Conservation (phyloP, 2,329 filamentous ascomycete genomes). For the Arachnomyces sp. region DNA sequence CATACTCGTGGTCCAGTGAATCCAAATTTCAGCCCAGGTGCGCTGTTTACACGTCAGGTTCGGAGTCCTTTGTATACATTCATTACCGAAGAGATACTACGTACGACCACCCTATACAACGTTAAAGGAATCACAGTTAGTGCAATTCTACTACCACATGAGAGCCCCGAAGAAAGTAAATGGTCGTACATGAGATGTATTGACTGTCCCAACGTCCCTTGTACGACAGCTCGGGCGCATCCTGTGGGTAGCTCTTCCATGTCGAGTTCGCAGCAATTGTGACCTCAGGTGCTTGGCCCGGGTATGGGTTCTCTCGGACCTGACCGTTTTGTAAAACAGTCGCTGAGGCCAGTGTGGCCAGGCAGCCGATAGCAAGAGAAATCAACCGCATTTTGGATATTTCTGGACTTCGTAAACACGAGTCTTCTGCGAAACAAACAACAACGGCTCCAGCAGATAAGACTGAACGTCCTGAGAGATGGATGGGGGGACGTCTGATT, state of each 20-base stretch:
- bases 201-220: slow-evolving; percentile 56
- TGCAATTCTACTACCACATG: slow-evolving; percentile 1
- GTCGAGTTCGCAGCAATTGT: slow-evolving; percentile 19
- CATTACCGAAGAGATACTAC: slow-evolving; percentile 17
- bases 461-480: too few relatives aligned
- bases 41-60: slow-evolving; percentile 19
- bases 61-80: slow-evolving; percentile 1
- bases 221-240: slow-evolving; percentile 50
- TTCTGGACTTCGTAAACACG: too few relatives aligned
- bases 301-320: slow-evolving; percentile 29
- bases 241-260: slow-evolving; percentile 44
- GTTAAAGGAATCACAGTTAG: slow-evolving; percentile 7
- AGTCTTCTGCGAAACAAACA: too few relatives aligned
- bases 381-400: too few relatives aligned
- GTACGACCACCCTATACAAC: slow-evolving; percentile 45
- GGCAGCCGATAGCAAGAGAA: too few relatives aligned
- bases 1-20: slow-evolving; percentile 44
- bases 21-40: slow-evolving; percentile 47
- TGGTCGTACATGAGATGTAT: slow-evolving; percentile 43
- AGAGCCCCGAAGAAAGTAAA: background rate
- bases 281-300: slow-evolving; percentile 27
- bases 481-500: too few relatives aligned
- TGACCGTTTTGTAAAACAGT: slow-evolving; percentile 39
- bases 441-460: too few relatives aligned
- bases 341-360: slow-evolving; percentile 16